Evolutionary conservation across 805 yeast genomes (phyloP).

Genomic region (Maudiozyma pseudohumilis): DNA sequence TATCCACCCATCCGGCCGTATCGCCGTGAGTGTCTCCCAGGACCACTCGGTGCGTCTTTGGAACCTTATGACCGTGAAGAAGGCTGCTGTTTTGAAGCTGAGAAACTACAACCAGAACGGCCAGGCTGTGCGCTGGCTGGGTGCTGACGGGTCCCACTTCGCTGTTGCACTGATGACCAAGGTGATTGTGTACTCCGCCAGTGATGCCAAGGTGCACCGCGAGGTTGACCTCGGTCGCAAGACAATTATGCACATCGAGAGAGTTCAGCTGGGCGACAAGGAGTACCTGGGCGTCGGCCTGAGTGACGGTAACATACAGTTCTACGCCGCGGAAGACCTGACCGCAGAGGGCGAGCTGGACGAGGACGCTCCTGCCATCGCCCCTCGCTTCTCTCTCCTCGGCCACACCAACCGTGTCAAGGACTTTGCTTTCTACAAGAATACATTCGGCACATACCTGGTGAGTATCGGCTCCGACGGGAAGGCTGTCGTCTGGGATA

Average conservation of each 20-base stretch:
- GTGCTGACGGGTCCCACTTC: conserved; percentile 53
- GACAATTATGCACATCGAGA: conserved; percentile 61
- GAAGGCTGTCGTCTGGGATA: conserved; percentile 83
- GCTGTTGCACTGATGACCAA: conserved; percentile 64
- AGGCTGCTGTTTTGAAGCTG: conserved; percentile 75
- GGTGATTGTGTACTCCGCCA: conserved; percentile 54
- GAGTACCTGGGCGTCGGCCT: conserved; percentile 61
- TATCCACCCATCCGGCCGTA: conserved; percentile 81
- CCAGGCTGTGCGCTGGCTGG: conserved; percentile 58
- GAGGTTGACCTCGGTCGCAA: conserved; percentile 40
- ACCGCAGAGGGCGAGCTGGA: conserved; percentile 15
- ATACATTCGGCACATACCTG: conserved; percentile 38
- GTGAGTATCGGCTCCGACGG: conserved; percentile 90
- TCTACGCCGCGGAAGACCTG: conserved; percentile 37
- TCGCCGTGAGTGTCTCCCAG: conserved; percentile 81
- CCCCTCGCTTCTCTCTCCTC: conserved; percentile 48
- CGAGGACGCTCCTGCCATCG: conserved; percentile 16
- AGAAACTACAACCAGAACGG: conserved; percentile 60
- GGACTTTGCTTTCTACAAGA: conserved; percentile 50
- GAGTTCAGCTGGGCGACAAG: conserved; percentile 29
- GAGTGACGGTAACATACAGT: conserved; percentile 59
- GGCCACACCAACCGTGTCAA: conserved; percentile 87
- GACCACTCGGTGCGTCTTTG: conserved; percentile 81
- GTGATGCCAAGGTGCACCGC: conserved; percentile 46
- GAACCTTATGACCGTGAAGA: conserved; percentile 94